Base-by-base conservation (phyloP, 345 rosid genomes). In the Hirschfeldia incana region DNA sequence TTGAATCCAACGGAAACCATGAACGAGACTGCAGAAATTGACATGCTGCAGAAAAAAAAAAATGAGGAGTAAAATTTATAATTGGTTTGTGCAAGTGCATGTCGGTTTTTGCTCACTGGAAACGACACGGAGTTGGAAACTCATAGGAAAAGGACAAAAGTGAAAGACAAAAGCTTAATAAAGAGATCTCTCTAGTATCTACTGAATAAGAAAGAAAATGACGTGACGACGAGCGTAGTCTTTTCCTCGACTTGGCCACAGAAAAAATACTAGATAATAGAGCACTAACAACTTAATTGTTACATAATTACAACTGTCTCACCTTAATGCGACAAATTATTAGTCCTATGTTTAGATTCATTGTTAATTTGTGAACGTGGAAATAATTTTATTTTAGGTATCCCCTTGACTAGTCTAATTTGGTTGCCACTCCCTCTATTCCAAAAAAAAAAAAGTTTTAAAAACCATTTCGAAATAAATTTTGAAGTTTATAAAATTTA, bases 1-100 rank as follows among this genome's bases (percentile, higher is more conserved):
- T 89, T 91, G 82, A 91, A 87, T 36, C 93, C 95, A 74, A 89
- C 85, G 0, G 95, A 68, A n/a, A 90, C 83, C 95, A 90, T 89
- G 57, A 51, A 86, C 2, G 85, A 85, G 84, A 90, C 78, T 1
- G 90, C 91, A 15, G 83, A 65, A 42, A 91, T 85, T 9, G 88
- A 79, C 93, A 87, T 85, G 85, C 95, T 91, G 85, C 83, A 78
- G 26, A 27, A 7, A 60, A 5, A 34, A 4, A 1, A 3, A 1
- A 29, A 2, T 29, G 9, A 4, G 36, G 1, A 61, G 70, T 67
- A 33, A 39, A 64, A 21, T 15, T 39, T 8, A 58, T 4, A 4
- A 16, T 66, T 59, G 53, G 30, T 66, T 7, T 68, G 2, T 15
- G n/a, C 4, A 69, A 78, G 7, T 74, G 59, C 29, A 5, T 73